Percentiles rank a stretch among this genome's conserved stretches.
phyloP scores from a whole-genome alignment of 306 rosid species.

The Cucurbita moschata region DNA sequence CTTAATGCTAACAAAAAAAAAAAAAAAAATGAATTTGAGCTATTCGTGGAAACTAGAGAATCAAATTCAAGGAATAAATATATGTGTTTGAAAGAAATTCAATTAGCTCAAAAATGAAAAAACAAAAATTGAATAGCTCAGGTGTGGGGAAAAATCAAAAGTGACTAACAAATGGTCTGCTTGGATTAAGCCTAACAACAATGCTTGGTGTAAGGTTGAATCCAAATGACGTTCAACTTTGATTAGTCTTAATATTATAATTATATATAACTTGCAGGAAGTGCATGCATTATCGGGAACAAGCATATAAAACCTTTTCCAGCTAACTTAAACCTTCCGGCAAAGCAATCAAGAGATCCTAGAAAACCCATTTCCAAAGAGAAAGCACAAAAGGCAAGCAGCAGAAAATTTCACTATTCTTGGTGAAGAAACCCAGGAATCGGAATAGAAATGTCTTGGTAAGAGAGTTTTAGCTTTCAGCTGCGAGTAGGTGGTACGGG shows the following conservation, averaged over 20 bases:
- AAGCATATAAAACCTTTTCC: not conserved
- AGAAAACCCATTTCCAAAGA: not conserved
- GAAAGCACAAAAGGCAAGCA: not conserved
- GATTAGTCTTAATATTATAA: not conserved
- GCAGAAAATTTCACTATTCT: not conserved
- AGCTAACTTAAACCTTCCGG: not conserved
- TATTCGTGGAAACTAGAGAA: slow-evolving; percentile 1
- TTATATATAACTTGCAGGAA: not conserved
- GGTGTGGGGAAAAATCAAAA: not conserved
- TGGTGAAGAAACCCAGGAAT: not conserved
- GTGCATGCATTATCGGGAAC: not conserved
- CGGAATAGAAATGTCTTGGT: not conserved
- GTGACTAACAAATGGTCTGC: not conserved
- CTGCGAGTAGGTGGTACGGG: not conserved
- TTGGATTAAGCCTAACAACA: not conserved
- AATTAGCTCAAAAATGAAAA: not conserved
- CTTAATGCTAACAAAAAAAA: not conserved
- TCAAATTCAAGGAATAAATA: not conserved
- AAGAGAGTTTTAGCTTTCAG: not conserved
- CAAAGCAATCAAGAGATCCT: not conserved
- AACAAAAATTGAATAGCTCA: not conserved
- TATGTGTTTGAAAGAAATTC: not conserved
- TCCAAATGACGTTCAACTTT: not conserved
- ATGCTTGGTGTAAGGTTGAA: not conserved
- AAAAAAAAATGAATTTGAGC: not conserved